phyloP scores from a whole-genome alignment of 2,329 filamentous ascomycete genomes.

The Colletotrichum higginsianum region DNA sequence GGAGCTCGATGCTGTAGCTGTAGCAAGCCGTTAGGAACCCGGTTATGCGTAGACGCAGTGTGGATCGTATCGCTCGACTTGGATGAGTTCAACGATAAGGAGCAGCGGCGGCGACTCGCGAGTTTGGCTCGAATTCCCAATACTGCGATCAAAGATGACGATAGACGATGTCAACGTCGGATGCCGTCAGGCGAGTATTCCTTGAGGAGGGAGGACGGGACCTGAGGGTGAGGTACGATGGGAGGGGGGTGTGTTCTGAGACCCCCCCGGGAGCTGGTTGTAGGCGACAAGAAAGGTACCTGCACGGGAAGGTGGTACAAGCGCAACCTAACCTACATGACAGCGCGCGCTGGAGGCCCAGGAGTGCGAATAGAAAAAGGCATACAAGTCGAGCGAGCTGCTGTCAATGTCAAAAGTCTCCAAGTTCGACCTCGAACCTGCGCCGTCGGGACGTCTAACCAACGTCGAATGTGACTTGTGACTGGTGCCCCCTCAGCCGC shows the following conservation, averaged over 20 bases:
- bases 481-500: too few relatives aligned
- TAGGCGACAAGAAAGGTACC: conserved; percentile 4
- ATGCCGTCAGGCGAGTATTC: neutral
- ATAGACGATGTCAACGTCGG: neutral
- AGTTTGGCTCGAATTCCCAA: neutral
- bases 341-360: conserved; percentile 21
- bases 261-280: neutral
- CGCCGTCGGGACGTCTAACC: neutral
- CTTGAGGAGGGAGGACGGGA: neutral
- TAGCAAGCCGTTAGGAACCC: conserved; percentile 18
- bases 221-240: conserved; percentile 22
- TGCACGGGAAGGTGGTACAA: conserved; percentile 34
- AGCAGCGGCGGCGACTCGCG: too few relatives aligned
- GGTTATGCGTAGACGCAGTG: neutral
- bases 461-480: too few relatives aligned
- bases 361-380: conserved; percentile 34
- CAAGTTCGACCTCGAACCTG: neutral
- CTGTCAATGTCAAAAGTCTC: conserved; percentile 11
- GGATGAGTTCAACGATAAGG: neutral
- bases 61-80: neutral
- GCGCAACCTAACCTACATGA: conserved; percentile 15
- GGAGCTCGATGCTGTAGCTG: conserved; percentile 38
- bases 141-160: too few relatives aligned
- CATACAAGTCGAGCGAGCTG: conserved; percentile 8
- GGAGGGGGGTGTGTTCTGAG: conserved; percentile 34